phyloP scores from a whole-genome alignment of 371 early-diverging fungal species.

The Nosema muscidifuracis region DNA sequence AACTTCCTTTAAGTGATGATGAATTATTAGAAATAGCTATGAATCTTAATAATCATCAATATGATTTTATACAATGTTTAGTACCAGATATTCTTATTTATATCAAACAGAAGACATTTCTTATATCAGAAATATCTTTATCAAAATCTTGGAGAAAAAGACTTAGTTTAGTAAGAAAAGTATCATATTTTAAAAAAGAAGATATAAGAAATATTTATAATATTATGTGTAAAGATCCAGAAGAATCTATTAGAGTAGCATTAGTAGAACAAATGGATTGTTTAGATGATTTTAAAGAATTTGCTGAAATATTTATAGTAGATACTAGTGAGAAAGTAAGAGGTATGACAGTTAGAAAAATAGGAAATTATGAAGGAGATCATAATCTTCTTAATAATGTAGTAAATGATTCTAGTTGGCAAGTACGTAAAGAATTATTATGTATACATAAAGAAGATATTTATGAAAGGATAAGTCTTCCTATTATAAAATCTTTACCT shows the following conservation, averaged over 20 bases:
- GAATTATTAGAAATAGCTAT: slow-evolving; percentile 24
- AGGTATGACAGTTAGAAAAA: neutral
- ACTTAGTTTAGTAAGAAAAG: slow-evolving; percentile 18
- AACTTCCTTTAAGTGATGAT: slow-evolving; percentile 20
- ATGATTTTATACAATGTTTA: slow-evolving; percentile 28
- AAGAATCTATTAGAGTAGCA: slow-evolving; percentile 24
- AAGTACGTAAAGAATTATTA: slow-evolving; percentile 28
- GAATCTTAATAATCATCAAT: slow-evolving; percentile 2
- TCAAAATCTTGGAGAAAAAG: slow-evolving; percentile 39
- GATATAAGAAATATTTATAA: slow-evolving; percentile 8
- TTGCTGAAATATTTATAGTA: slow-evolving; percentile 23
- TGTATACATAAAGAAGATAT: slow-evolving; percentile 34
- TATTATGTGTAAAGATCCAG: slow-evolving; percentile 29
- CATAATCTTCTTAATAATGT: slow-evolving; percentile 8
- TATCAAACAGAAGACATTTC: slow-evolving; percentile 14
- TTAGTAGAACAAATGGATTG: slow-evolving; percentile 26
- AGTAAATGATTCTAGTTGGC: slow-evolving; percentile 16
- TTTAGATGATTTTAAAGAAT: neutral
- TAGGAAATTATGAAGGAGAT: slow-evolving; percentile 18
- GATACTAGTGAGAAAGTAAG: slow-evolving; percentile 25
- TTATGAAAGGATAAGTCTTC: slow-evolving; percentile 25
- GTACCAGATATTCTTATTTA: slow-evolving; percentile 13
- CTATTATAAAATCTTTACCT: slow-evolving; percentile 26
- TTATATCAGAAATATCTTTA: slow-evolving; percentile 24
- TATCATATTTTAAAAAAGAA: neutral